Conservation (phyloP, 1,139 yeast genomes). For the Geotrichum restrictum region DNA sequence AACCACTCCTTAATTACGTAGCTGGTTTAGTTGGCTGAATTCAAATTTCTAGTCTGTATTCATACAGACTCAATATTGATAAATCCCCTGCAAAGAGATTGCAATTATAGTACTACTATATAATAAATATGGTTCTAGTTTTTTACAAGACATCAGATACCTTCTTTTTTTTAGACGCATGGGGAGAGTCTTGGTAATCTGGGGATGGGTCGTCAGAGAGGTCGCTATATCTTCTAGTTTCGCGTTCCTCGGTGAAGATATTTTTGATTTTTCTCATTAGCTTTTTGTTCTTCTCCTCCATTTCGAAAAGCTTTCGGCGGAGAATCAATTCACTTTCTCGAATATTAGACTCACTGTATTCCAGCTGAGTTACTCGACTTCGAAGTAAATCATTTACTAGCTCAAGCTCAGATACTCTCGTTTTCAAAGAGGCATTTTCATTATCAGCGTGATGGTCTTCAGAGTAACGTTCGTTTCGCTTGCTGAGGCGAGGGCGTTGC, state of each 20-base stretch:
- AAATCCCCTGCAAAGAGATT: too few relatives aligned
- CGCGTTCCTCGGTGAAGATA: slow-evolving; percentile 9
- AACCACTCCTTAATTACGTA: too few relatives aligned
- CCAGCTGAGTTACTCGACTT: slow-evolving; percentile 75
- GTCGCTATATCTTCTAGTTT: not conserved
- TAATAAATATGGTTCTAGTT: not conserved
- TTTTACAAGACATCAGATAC: slow-evolving; percentile 2
- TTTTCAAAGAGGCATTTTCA: slow-evolving; percentile 8
- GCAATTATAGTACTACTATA: too few relatives aligned
- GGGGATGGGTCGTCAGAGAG: not conserved
- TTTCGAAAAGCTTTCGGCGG: slow-evolving; percentile 25
- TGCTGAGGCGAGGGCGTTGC: not conserved
- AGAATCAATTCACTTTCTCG: slow-evolving; percentile 31
- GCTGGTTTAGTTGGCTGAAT: too few relatives aligned
- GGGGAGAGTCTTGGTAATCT: not conserved
- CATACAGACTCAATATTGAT: too few relatives aligned
- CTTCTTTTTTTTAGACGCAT: slow-evolving; percentile 3
- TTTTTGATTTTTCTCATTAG: slow-evolving; percentile 9
- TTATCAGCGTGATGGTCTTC: not conserved
- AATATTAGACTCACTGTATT: slow-evolving; percentile 45
- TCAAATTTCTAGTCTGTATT: too few relatives aligned
- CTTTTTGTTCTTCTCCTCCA: slow-evolving; percentile 25
- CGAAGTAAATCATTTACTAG: slow-evolving; percentile 80
- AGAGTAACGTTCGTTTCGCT: not conserved
- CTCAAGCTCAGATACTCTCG: slow-evolving; percentile 55